Conservation (phyloP, 331 rosid genomes). For the Pyrus hybrid region DNA sequence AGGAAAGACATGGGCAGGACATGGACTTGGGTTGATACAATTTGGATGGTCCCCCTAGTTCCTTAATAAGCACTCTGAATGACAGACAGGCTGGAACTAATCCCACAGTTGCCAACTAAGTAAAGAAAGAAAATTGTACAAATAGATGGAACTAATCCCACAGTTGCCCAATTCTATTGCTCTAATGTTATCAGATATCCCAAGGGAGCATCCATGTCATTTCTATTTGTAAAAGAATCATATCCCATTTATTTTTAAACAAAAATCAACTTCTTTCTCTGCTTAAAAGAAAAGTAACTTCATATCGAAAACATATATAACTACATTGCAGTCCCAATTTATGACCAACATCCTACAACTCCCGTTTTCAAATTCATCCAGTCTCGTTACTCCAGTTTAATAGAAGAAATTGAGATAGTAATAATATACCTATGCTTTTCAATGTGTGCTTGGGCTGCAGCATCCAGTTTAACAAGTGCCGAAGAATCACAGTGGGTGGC, state of each 20-base stretch:
- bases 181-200: not conserved
- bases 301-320: not conserved
- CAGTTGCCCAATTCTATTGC: not conserved
- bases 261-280: too few relatives aligned
- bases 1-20: not conserved
- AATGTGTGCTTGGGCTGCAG: slow-evolving; percentile 55
- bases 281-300: too few relatives aligned
- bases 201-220: not conserved
- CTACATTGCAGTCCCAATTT: not conserved
- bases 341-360: not conserved
- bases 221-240: too few relatives aligned
- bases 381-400: not conserved
- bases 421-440: slow-evolving; percentile 65
- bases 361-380: not conserved
- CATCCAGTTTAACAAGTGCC: slow-evolving; percentile 66
- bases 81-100: not conserved
- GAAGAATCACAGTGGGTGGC: slow-evolving; percentile 17
- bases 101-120: not conserved
- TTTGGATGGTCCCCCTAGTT: not conserved
- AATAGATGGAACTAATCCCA: not conserved
- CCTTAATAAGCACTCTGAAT: not conserved
- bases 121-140: not conserved
- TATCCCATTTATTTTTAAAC: too few relatives aligned
- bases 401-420: not conserved
- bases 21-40: not conserved